Base-by-base conservation (phyloP, 768 basidiomycete species). In the Trametes maxima region DNA sequence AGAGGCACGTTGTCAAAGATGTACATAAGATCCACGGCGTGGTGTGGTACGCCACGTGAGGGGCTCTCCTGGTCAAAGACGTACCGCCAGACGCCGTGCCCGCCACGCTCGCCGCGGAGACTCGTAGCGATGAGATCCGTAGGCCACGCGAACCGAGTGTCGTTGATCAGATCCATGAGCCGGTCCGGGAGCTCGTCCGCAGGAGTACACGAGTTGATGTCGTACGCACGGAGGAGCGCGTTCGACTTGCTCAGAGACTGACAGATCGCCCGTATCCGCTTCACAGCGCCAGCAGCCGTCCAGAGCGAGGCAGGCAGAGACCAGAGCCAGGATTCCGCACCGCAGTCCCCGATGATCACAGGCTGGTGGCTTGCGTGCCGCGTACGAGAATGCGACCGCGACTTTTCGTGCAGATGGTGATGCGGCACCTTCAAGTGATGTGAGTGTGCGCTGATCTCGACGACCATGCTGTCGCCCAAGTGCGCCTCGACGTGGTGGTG, bases 41-140 rank as follows among this genome's bases (percentile, higher is more conserved):
- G 87, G 68, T 90, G 89, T 2, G 89, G 84, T 19, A 83, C 71
- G 14, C 84, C 84, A 48, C 84, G 79, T 22, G 80, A 76, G 10
- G 89, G 87, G 1, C 87, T 83, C 67, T 90, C 90, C 74, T 92
- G 90, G 73, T 92, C 90, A 69, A 92, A 92, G 17, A 90, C 84
- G 66, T 89, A 92, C 59, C 90, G 80, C 85, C 86, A 92, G 5
- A 90, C 88, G n/a, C 82, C 81, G 42, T 76, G 77, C 0, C 85
- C 87, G 14, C 80, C 79, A 2, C 82, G 77, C 49, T 79, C 82
- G 17, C 72, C 76, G 55, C 79, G 79, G 1, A 83, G 80, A 54
- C 78, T 79, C 53, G 80, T 75, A 3, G 80, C 82, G 37, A 87
- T 75, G 62, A 85, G 83, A 24, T 92, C 86, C 0, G 86, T 88